Percentiles rank a stretch among this genome's conserved stretches.
Evolutionary conservation across 805 yeast genomes (phyloP).

Genomic region (Blastobotrys mokoenaii): DNA sequence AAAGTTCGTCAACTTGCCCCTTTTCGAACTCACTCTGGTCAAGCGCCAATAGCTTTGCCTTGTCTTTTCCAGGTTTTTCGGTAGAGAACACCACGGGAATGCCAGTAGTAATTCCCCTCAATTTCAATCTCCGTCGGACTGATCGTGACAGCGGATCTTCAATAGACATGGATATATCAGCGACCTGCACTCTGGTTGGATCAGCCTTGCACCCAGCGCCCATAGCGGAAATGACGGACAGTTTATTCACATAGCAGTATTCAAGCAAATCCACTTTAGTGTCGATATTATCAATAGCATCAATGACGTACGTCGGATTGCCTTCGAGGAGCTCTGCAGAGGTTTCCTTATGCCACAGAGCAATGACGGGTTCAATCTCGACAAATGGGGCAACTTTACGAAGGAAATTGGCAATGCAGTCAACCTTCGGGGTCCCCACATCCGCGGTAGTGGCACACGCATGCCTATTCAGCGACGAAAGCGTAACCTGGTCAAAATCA

Average conservation of each 20-base stretch:
- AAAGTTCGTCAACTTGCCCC: conserved; percentile 79
- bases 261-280: conserved; percentile 89
- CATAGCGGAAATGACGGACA: conserved; percentile 82
- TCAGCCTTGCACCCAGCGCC: conserved; percentile 98
- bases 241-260: conserved; percentile 46
- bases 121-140: conserved; percentile 75
- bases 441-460: conserved; percentile 87
- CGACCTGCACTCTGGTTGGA: conserved; percentile 82
- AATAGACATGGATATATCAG: conserved; percentile 81
- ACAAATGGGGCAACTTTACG: conserved; percentile 89
- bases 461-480: conserved; percentile 87
- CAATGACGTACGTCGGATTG: conserved; percentile 73
- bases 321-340: conserved; percentile 45
- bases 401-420: conserved; percentile 63
- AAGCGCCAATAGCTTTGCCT: conserved; percentile 79
- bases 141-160: conserved; percentile 90
- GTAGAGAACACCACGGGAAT: conserved; percentile 87
- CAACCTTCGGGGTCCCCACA: conserved; percentile 89
- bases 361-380: conserved; percentile 65
- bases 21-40: conserved; percentile 71
- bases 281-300: conserved; percentile 93
- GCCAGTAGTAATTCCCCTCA: conserved; percentile 64
- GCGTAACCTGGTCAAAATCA: conserved; percentile 93
- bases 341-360: conserved; percentile 61
- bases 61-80: conserved; percentile 93